phyloP scores from a whole-genome alignment of 768 basidiomycete species.

The Boletus sp. region DNA sequence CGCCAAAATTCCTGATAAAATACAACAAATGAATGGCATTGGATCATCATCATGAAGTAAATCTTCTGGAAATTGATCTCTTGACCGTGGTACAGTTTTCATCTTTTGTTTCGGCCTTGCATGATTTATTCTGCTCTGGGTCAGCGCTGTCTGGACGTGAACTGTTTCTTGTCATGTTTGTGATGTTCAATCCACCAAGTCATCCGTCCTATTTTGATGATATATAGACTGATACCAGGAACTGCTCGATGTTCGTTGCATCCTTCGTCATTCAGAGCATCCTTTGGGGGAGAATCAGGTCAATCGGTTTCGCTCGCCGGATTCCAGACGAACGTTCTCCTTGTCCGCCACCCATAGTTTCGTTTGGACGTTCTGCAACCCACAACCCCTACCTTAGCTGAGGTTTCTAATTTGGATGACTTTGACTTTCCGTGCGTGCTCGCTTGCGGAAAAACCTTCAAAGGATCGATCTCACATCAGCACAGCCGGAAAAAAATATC shows the following conservation, averaged over 20 bases:
- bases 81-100: constrained; percentile 13
- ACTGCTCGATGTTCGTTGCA: constrained; percentile 5
- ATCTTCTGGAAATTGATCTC: neutral
- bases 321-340: constrained; percentile 3
- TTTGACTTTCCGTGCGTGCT: neutral
- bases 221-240: neutral
- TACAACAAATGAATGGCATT: constrained; percentile 10
- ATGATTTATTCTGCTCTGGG: neutral
- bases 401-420: constrained; percentile 3
- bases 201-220: constrained; percentile 1
- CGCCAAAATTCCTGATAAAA: constrained; percentile 10
- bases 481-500: neutral
- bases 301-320: neutral
- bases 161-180: constrained; percentile 2
- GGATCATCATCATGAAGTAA: constrained; percentile 8
- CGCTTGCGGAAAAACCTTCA: constrained; percentile 1
- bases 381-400: neutral
- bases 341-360: constrained; percentile 1
- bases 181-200: neutral
- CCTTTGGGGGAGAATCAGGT: neutral
- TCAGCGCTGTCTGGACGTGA: constrained; percentile 4
- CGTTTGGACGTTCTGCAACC: constrained; percentile 2
- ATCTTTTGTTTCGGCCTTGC: constrained; percentile 1
- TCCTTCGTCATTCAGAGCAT: constrained; percentile 5
- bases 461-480: neutral